Conservation (phyloP, 2,329 filamentous ascomycete species). For the Drechslerella coelobrocha region DNA sequence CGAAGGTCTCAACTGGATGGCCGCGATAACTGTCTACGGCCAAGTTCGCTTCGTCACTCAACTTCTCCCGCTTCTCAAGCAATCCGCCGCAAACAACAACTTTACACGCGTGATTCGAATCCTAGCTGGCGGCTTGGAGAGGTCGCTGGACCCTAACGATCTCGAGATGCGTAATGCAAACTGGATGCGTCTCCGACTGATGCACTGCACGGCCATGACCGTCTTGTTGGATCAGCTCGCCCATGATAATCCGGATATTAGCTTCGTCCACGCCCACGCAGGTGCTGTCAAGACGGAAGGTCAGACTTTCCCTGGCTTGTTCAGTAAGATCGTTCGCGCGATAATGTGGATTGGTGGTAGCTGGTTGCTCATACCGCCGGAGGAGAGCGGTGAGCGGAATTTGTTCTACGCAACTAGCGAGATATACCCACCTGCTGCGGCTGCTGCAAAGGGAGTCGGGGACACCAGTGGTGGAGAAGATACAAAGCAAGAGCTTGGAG, state of each 20-base stretch:
- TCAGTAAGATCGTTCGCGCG: constrained; percentile 56
- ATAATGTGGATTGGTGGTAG: constrained; percentile 57
- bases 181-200: constrained; percentile 58
- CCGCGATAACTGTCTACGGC: constrained; percentile 65
- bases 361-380: constrained; percentile 57
- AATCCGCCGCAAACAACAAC: constrained; percentile 56
- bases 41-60: constrained; percentile 67
- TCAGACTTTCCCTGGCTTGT: constrained; percentile 57
- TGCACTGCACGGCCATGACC: constrained; percentile 61
- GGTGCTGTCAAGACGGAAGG: constrained; percentile 61
- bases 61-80: constrained; percentile 65
- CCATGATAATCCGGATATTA: constrained; percentile 60
- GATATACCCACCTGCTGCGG: constrained; percentile 54
- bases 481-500: neutral
- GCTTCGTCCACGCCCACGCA: constrained; percentile 63
- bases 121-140: constrained; percentile 65
- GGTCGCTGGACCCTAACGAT: constrained; percentile 61
- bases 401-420: constrained; percentile 59
- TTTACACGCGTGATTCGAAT: constrained; percentile 66
- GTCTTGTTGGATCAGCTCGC: constrained; percentile 63
- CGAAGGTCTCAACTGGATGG: constrained; percentile 66
- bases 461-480: constrained; percentile 5
- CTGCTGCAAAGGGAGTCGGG: neutral
- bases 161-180: constrained; percentile 60
- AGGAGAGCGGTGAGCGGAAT: constrained; percentile 62